Evolutionary conservation across 305 asterid species (phyloP).

Genomic region (Nicotiana rustica): DNA sequence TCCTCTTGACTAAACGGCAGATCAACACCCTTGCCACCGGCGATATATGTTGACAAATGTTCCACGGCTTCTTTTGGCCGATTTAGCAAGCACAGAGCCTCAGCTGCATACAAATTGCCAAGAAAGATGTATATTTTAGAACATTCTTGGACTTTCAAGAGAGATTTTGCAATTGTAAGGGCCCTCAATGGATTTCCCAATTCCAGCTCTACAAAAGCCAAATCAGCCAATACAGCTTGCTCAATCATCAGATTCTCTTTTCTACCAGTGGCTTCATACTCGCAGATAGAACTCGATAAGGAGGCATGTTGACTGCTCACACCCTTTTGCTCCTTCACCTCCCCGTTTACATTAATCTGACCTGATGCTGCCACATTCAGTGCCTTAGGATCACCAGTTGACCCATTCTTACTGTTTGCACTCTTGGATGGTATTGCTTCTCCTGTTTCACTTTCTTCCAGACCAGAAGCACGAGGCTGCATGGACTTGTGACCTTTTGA

Average conservation of each 20-base stretch:
- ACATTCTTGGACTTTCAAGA: slow-evolving; percentile 64
- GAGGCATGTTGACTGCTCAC: slow-evolving; percentile 57
- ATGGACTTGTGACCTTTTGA: slow-evolving; percentile 46
- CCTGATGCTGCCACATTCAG: slow-evolving; percentile 46
- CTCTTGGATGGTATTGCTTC: slow-evolving; percentile 44
- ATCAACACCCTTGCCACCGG: slow-evolving; percentile 56
- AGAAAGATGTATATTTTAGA: slow-evolving; percentile 65
- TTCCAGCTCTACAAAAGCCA: slow-evolving; percentile 84
- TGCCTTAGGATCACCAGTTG: slow-evolving; percentile 45
- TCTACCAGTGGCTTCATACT: slow-evolving; percentile 53
- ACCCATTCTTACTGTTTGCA: slow-evolving; percentile 33
- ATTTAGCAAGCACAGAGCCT: slow-evolving; percentile 83
- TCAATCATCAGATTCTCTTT: slow-evolving; percentile 74
- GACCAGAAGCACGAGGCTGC: slow-evolving; percentile 38
- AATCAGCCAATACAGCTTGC: slow-evolving; percentile 83
- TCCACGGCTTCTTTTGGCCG: slow-evolving; percentile 84
- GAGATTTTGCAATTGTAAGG: slow-evolving; percentile 63
- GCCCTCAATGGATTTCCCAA: slow-evolving; percentile 82
- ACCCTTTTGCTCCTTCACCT: slow-evolving; percentile 75
- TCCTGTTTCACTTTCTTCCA: slow-evolving; percentile 58
- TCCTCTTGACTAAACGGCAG: slow-evolving; percentile 78
- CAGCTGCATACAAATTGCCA: slow-evolving; percentile 81
- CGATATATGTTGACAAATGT: slow-evolving; percentile 57
- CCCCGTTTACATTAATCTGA: slow-evolving; percentile 71
- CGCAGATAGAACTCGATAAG: slow-evolving; percentile 54